Percentiles rank a stretch among this genome's conserved stretches.
phyloP scores from a whole-genome alignment of 768 basidiomycete species.

The Crepidotus variabilis region DNA sequence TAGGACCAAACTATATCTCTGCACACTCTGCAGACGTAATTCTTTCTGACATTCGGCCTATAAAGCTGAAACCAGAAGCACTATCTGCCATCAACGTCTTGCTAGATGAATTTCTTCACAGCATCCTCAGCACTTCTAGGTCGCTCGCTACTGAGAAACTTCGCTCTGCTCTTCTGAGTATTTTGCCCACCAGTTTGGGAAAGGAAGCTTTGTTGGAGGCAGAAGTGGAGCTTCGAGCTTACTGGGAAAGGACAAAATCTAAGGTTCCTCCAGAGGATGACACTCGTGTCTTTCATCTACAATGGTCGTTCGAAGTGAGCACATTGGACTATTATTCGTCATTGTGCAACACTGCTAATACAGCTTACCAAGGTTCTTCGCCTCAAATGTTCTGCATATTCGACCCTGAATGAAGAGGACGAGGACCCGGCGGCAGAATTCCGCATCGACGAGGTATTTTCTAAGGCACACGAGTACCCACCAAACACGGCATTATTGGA shows the following conservation, averaged over 20 bases:
- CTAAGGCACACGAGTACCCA: constrained; percentile 41
- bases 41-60: constrained; percentile 90
- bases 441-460: constrained; percentile 61
- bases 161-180: constrained; percentile 64
- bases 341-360: constrained; percentile 7
- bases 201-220: constrained; percentile 93
- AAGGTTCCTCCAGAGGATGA: constrained; percentile 42
- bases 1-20: constrained; percentile 76
- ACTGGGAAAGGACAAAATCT: constrained; percentile 70
- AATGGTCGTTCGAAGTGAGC: constrained; percentile 73
- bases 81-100: constrained; percentile 75
- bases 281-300: constrained; percentile 58
- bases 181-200: constrained; percentile 78
- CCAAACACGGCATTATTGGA: constrained; percentile 59
- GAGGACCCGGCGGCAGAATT: constrained; percentile 67
- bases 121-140: constrained; percentile 59
- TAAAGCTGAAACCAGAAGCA: constrained; percentile 76
- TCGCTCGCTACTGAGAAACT: constrained; percentile 74
- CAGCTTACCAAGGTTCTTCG: constrained; percentile 56
- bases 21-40: constrained; percentile 85
- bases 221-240: constrained; percentile 86
- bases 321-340: constrained; percentile 10
- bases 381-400: constrained; percentile 87
- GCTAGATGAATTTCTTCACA: constrained; percentile 81
- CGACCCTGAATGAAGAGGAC: constrained; percentile 75